Conservation (phyloP, 1,139 yeast genomes). For the Suhomyces taliae region DNA sequence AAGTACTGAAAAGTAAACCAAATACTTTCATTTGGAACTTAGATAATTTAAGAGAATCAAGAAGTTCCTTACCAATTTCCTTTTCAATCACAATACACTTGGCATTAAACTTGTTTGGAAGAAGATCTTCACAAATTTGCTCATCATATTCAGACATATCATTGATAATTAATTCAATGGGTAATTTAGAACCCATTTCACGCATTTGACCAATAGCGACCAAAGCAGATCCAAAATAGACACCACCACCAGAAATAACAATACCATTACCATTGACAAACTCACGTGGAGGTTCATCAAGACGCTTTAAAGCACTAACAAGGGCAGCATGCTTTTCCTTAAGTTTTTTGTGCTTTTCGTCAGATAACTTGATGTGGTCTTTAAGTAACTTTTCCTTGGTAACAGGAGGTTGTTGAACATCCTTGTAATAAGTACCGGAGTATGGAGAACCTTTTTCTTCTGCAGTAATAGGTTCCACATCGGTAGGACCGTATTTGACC, state of each 20-base stretch:
- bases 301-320: conserved; percentile 23
- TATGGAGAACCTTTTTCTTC: conserved; percentile 25
- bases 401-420: conserved; percentile 16
- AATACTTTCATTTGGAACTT: conserved; percentile 33
- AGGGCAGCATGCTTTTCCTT: conserved; percentile 27
- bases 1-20: conserved; percentile 35
- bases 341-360: conserved; percentile 23
- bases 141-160: conserved; percentile 25
- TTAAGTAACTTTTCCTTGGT: conserved; percentile 18
- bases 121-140: conserved; percentile 30
- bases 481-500: conserved; percentile 14
- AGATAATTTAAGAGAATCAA: conserved; percentile 18
- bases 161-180: conserved; percentile 37
- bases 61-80: conserved; percentile 27
- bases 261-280: conserved; percentile 37
- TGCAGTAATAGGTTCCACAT: conserved; percentile 18
- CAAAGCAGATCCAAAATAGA: conserved; percentile 30
- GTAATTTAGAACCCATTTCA: conserved; percentile 34
- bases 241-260: conserved; percentile 34
- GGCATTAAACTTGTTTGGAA: conserved; percentile 30
- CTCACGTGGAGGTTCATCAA: conserved; percentile 26
- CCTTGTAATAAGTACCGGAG: conserved; percentile 18
- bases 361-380: conserved; percentile 21
- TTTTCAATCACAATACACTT: conserved; percentile 32
- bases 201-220: conserved; percentile 33